Base-by-base conservation (phyloP, 768 basidiomycete species). In the Termitomyces sp. region DNA sequence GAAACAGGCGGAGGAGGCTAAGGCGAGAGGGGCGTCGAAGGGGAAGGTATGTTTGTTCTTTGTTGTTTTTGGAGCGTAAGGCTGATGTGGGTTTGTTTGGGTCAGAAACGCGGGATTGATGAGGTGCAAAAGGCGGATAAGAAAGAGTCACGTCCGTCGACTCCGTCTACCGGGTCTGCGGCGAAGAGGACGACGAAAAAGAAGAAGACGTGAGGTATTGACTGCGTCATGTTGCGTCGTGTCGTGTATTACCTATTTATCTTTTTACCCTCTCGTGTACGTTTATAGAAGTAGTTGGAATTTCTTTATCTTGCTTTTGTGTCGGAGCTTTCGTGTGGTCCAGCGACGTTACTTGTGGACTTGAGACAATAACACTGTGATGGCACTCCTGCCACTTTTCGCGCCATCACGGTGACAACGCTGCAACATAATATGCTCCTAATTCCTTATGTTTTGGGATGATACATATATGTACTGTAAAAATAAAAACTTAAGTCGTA, bases 41-140 rank as follows among this genome's bases (percentile, higher is more conserved):
- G 82, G 85, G 41, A 91, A 90, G 81, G 88, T 88, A 43, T 4
- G 81, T 54, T 58, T 34, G 14, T 38, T 41, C 7, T 38, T 32
- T 49, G 41, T 51, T 23, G 35, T 10, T 32, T 27, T 1, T 46
- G 56, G 32, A 27, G 19, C 6, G 48, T 2, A n/a, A 5, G 5
- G n/a, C n/a, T 29, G 31, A 29, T 54, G 14, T 34, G 51, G 17
- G 9, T 27, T 37, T 19, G 29, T 35, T n/a, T 31, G 14, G 16
- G 38, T 17, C 64, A 88, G 87, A 90, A 91, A 73, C 85, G 87
- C 11, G 83, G 82, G 2, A 80, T 90, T 32, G 89, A 90, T 5
- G 87, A 89, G 48, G 79, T 87, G 23, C 73, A 74, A 49, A 78
- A 79, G 55, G 57, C 65, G 17, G 78, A 77, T 29, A 77, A 77